These are phyloP conservation scores for Chloranthus sessilifolius DNA, from an alignment of 164 flowering plant species.

Conservation along the genomic window DNA sequence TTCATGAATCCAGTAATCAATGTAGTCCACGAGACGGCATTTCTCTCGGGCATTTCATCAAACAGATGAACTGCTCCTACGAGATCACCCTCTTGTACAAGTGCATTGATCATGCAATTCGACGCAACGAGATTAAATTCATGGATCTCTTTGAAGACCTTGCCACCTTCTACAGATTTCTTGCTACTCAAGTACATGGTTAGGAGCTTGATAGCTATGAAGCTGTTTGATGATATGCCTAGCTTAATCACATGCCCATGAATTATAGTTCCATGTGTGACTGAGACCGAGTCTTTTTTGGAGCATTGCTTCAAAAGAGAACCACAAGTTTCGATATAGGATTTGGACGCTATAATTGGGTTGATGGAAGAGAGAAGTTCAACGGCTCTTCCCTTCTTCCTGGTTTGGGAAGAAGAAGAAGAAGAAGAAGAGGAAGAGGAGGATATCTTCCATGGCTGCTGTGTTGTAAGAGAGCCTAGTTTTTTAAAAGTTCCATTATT, in stretches of 20 bases:
- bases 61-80: constrained; percentile 16
- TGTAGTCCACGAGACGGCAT: constrained; percentile 19
- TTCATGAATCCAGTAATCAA: constrained; percentile 22
- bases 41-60: constrained; percentile 43
- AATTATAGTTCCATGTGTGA: constrained; percentile 28
- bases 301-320: constrained; percentile 29
- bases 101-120: constrained; percentile 18
- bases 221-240: constrained; percentile 27
- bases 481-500: too few species aligned
- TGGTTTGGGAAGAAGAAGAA: too few species aligned
- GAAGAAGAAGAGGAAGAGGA: too few species aligned
- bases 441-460: too few species aligned
- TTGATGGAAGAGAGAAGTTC: constrained; percentile 20
- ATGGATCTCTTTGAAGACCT: constrained; percentile 10
- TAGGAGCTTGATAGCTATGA: constrained; percentile 18
- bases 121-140: constrained; percentile 24
- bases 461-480: too few species aligned
- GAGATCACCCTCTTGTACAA: constrained; percentile 4
- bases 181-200: constrained; percentile 24
- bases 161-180: constrained; percentile 13
- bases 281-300: constrained; percentile 12
- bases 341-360: constrained; percentile 23
- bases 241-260: constrained; percentile 46
- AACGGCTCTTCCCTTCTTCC: constrained; percentile 16
- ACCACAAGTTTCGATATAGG: constrained; percentile 22